These are phyloP conservation scores for Cynanchum wilfordii DNA, from an alignment of 257 asterid species.

Conservation along the genomic window DNA sequence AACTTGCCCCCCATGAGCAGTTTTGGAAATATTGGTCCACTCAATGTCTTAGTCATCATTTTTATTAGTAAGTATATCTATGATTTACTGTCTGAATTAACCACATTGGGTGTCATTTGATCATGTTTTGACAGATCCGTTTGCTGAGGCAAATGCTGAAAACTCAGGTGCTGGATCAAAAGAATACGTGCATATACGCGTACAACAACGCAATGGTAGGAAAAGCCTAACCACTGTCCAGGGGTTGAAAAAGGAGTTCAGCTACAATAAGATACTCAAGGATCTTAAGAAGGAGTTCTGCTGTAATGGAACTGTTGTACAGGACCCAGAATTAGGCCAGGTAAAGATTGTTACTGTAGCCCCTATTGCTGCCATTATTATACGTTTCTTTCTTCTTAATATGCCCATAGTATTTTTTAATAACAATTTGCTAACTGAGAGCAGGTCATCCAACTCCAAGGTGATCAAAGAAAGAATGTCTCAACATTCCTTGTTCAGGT, in stretches of 20 bases:
- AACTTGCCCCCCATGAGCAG: neutral
- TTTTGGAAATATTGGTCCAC: neutral
- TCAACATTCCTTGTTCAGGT: conserved; percentile 35
- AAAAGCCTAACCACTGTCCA: conserved; percentile 84
- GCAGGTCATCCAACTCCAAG: conserved; percentile 44
- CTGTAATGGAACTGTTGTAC: conserved; percentile 89
- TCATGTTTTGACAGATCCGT: conserved; percentile 53
- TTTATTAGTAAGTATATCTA: neutral
- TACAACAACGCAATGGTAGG: conserved; percentile 82
- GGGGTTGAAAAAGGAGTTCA: conserved; percentile 76
- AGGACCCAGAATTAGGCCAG: conserved; percentile 82
- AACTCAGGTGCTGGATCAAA: conserved; percentile 72
- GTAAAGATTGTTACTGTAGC: conserved; percentile 17
- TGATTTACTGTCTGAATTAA: neutral
- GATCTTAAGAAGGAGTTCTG: conserved; percentile 82
- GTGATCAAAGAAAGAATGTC: conserved; percentile 44
- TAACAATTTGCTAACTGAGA: neutral
- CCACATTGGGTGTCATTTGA: too few species aligned
- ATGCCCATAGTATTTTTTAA: neutral
- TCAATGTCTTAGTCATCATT: neutral
- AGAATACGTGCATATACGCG: conserved; percentile 77
- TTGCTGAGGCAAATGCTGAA: conserved; percentile 79
- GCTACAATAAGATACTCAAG: conserved; percentile 73
- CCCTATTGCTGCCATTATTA: neutral
- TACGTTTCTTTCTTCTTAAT: too few species aligned